Conservation (phyloP, 306 rosid species). For the Trifolium pratense region DNA sequence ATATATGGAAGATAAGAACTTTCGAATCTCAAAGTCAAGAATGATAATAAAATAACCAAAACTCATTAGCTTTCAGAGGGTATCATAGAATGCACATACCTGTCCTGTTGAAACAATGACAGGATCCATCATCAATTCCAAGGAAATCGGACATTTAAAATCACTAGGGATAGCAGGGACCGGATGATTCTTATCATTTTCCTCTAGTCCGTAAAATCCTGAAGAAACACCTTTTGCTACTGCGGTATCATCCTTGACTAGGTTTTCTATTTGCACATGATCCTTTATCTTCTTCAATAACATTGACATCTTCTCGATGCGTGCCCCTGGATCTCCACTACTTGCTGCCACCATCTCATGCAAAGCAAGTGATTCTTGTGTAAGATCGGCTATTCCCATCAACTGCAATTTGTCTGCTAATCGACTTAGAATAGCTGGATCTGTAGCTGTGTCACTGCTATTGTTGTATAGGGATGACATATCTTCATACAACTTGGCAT, state of each 20-base stretch:
- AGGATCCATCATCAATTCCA: conserved; percentile 96
- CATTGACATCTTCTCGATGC: conserved; percentile 86
- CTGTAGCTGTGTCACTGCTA: conserved; percentile 57
- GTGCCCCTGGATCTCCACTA: conserved; percentile 86
- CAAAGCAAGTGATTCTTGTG: conserved; percentile 88
- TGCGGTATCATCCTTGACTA: conserved; percentile 52
- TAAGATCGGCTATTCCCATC: conserved; percentile 77
- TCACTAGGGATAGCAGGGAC: conserved; percentile 76
- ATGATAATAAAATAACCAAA: conserved; percentile 22
- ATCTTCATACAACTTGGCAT: conserved; percentile 76
- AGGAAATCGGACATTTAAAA: conserved; percentile 95
- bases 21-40: conserved; percentile 8
- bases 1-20: conserved; percentile 12
- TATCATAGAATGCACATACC: conserved; percentile 56
- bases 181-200: conserved; percentile 59
- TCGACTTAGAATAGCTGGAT: conserved; percentile 65
- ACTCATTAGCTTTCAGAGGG: conserved; percentile 31
- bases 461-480: conserved; percentile 60
- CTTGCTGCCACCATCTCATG: conserved; percentile 85
- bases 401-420: conserved; percentile 80
- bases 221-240: conserved; percentile 53
- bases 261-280: conserved; percentile 81
- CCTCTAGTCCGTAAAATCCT: conserved; percentile 54
- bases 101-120: conserved; percentile 99
- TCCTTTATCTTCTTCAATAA: conserved; percentile 82